phyloP scores from a whole-genome alignment of 306 rosid genomes.

The Inga leiocalycina region DNA sequence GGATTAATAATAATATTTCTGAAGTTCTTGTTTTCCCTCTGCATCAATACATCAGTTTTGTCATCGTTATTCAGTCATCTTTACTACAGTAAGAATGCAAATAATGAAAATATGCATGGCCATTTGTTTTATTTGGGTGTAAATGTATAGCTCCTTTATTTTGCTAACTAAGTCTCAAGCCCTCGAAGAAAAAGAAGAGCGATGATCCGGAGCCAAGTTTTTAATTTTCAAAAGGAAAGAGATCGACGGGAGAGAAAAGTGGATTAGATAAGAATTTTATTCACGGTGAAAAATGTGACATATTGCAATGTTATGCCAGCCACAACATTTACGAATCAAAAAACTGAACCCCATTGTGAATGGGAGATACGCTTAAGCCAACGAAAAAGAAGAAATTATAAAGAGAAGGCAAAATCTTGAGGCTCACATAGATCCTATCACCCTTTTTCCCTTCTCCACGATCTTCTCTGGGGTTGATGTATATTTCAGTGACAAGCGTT shows the following conservation, averaged over 20 bases:
- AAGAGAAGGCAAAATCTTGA: background rate
- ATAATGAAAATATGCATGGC: background rate
- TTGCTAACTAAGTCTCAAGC: background rate
- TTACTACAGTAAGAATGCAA: background rate
- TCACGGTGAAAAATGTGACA: conserved; percentile 5
- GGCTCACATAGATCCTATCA: background rate
- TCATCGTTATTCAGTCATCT: background rate
- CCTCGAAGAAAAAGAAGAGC: background rate
- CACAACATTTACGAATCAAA: background rate
- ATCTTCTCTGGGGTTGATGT: background rate
- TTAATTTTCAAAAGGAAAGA: background rate
- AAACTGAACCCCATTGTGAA: background rate
- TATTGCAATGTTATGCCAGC: background rate
- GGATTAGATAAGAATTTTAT: conserved; percentile 9
- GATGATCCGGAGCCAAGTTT: background rate
- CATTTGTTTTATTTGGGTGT: background rate
- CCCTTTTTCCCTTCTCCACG: background rate
- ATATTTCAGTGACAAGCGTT: conserved; percentile 11
- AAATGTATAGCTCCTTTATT: background rate
- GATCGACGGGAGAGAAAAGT: background rate
- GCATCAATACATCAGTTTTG: no score
- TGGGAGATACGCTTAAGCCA: conserved; percentile 7
- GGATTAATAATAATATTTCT: no score
- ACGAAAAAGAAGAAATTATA: background rate
- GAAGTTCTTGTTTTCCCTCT: no score